Conservation (phyloP, 805 yeast genomes). For the Candida ortonii region DNA sequence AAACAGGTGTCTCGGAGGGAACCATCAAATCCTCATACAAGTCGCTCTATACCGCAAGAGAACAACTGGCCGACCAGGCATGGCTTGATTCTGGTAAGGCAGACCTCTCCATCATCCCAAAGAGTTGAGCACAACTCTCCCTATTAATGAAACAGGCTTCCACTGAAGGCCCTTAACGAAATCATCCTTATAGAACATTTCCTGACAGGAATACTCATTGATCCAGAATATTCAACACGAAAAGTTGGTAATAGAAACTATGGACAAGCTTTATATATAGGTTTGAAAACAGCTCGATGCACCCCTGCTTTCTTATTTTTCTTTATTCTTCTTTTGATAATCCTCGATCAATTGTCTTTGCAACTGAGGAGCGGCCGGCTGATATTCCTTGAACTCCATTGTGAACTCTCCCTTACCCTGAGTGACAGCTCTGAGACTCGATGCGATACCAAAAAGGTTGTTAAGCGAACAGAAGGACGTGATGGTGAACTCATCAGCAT, state of each 20-base stretch:
- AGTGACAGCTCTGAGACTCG: constrained; percentile 90
- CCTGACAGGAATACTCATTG: too few species aligned
- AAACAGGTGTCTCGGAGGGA: constrained; percentile 95
- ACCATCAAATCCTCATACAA: constrained; percentile 92
- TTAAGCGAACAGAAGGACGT: constrained; percentile 95
- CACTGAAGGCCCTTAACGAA: too few species aligned
- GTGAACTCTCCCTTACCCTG: constrained; percentile 99
- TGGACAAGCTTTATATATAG: constrained; percentile 12
- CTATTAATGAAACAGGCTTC: neutral
- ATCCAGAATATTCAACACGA: too few species aligned
- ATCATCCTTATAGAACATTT: too few species aligned
- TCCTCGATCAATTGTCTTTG: constrained; percentile 89
- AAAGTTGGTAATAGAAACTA: too few species aligned
- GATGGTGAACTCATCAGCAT: constrained; percentile 89
- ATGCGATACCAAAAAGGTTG: constrained; percentile 94
- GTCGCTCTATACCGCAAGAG: constrained; percentile 71
- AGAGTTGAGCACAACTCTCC: constrained; percentile 14
- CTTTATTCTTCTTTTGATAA: constrained; percentile 55
- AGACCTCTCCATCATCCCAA: constrained; percentile 32
- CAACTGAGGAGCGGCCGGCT: constrained; percentile 85
- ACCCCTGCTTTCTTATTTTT: too few species aligned
- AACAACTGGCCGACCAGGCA: constrained; percentile 66
- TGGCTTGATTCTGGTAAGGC: constrained; percentile 74
- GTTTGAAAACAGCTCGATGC: too few species aligned
- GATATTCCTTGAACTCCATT: constrained; percentile 88